Evolutionary conservation across 2,329 filamentous ascomycete genomes (phyloP).

Genomic region (Penicillium sp.): DNA sequence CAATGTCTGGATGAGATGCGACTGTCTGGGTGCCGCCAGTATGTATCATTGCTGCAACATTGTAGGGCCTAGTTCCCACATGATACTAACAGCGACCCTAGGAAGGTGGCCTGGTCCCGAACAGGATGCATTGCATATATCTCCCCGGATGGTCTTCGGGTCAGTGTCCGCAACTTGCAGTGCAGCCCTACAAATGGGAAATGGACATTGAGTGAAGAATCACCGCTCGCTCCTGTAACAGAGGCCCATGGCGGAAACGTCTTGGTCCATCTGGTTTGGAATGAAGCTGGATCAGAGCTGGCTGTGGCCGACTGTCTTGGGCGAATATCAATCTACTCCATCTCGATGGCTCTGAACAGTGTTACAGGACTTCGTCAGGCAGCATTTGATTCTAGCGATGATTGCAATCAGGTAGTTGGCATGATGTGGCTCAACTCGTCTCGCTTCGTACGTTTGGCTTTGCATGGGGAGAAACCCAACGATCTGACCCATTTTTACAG

Average conservation of each 20-base stretch:
- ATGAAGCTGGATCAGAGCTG: conserved; percentile 68
- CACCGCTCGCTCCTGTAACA: conserved; percentile 55
- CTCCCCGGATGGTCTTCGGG: conserved; percentile 60
- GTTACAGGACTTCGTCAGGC: conserved; percentile 58
- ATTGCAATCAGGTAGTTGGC: conserved; percentile 72
- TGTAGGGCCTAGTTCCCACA: not conserved
- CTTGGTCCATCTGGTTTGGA: conserved; percentile 79
- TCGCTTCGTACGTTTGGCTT: conserved; percentile 37
- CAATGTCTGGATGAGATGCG: conserved; percentile 72
- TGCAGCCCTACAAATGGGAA: conserved; percentile 62
- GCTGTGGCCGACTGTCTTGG: conserved; percentile 77
- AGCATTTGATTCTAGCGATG: conserved; percentile 63
- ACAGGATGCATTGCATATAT: conserved; percentile 80
- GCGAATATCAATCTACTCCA: conserved; percentile 66
- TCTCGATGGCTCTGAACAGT: conserved; percentile 67
- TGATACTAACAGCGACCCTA: conserved; percentile 39
- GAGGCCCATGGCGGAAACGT: conserved; percentile 58
- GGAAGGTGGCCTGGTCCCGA: conserved; percentile 81
- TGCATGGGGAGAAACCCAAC: conserved; percentile 3
- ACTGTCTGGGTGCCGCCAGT: conserved; percentile 74
- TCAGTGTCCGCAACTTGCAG: conserved; percentile 68
- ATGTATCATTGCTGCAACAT: conserved; percentile 36
- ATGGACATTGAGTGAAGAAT: conserved; percentile 73
- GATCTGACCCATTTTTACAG: conserved; percentile 19
- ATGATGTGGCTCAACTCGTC: conserved; percentile 74